Evolutionary conservation across 2,329 filamentous ascomycete genomes (phyloP), one percentile per base, ranked within the genome.

Genomic region (Colletotrichum acutatum): DNA sequence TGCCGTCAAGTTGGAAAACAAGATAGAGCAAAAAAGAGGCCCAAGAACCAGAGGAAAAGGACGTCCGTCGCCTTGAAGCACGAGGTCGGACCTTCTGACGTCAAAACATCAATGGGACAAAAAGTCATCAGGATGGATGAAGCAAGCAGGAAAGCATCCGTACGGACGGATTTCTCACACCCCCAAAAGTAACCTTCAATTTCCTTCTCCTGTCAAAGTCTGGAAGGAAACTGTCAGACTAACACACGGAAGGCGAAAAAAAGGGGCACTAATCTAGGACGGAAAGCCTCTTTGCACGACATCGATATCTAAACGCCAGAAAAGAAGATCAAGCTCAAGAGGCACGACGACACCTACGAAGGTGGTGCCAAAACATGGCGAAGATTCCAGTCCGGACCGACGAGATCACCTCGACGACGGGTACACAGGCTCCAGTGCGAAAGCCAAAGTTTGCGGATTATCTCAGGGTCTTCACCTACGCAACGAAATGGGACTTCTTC

Each of bases 401-500:
- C 49, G 30, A 54, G 32, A 46, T 32, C 24, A 57, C 26, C 32
- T 37, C 49, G 61, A 53, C 61, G 4, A 46, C 61, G 28, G 49
- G 24, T 22, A 24, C 53, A 24, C 37, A 19, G 42, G 26, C n/a
- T 19, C 37, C n/a, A 19, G 32, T 64, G 34, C 67, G 71, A 30
- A 73, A 56, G 14, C 68, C 71, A 22, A 53, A 54, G 5, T 63
- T 74, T 59, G 16, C 68, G 22, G 71, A 74, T 26, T 74, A 74
- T 46, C 61, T 74, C 28, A 75, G 79, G 30, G 75, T 81, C 2
- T 81, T 81, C 34, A 76, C 66, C 8, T 81, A 81, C 61, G 80
- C 80, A 0, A 79, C 74, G 24, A 76, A 72, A 75, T 81, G 79
- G 79, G 80, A 81, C 53, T 76, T 80, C 30, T 67, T 75, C 22